Conservation (phyloP, 495 filamentous ascomycete genomes). For the Aspergillus affinis region DNA sequence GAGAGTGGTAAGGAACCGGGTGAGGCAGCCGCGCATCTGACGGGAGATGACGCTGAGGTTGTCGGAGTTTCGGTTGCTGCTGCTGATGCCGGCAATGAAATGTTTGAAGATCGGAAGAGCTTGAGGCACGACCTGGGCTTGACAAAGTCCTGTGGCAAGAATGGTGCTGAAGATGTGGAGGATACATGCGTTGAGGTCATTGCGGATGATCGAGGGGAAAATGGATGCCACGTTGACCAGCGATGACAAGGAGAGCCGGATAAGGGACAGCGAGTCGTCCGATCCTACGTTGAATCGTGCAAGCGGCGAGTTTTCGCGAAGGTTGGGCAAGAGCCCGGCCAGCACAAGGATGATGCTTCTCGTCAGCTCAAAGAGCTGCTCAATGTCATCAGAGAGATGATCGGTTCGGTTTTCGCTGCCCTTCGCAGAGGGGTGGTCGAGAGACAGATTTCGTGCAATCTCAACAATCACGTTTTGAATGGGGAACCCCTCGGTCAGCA, state of each 20-base stretch:
- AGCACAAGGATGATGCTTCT: conserved; percentile 93
- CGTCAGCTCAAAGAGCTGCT: conserved; percentile 96
- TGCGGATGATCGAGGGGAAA: conserved; percentile 94
- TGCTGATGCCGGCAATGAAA: conserved; percentile 75
- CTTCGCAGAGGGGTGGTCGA: conserved; percentile 87
- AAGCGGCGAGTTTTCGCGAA: conserved; percentile 71
- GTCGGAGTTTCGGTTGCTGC: conserved; percentile 31
- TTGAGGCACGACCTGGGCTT: conserved; percentile 84
- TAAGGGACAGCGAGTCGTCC: conserved; percentile 81
- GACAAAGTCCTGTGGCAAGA: conserved; percentile 81
- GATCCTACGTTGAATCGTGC: conserved; percentile 58
- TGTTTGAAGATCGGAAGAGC: conserved; percentile 88
- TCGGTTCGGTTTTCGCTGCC: conserved; percentile 63
- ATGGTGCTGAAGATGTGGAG: conserved; percentile 95
- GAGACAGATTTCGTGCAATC: conserved; percentile 83
- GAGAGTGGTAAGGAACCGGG: conserved; percentile 76
- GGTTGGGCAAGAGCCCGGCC: conserved; percentile 79
- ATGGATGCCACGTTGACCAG: conserved; percentile 92
- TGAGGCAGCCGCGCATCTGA: conserved; percentile 71
- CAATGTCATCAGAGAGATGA: conserved; percentile 91
- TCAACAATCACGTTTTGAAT: conserved; percentile 93
- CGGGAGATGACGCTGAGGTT: conserved; percentile 40
- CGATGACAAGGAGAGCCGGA: conserved; percentile 75
- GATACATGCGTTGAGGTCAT: conserved; percentile 94
- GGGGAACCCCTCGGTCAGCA: conserved; percentile 81